Evolutionary conservation across 345 rosid species (phyloP).

Genomic region (Euphorbia lathyris): DNA sequence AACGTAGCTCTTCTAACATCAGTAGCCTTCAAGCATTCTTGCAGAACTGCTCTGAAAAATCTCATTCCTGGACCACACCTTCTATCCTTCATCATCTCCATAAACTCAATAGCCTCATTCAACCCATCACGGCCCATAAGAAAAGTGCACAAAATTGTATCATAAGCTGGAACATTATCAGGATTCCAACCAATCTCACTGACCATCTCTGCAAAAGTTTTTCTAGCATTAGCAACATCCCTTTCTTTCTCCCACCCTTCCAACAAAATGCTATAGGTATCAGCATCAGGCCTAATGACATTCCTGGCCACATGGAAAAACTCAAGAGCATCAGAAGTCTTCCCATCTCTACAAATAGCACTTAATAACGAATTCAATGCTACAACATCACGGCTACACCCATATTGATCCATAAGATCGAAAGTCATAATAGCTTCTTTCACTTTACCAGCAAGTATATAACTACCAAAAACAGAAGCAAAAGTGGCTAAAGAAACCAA

Average conservation of each 20-base stretch:
- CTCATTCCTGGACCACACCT: slow-evolving; percentile 46
- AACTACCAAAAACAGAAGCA: slow-evolving; percentile 62
- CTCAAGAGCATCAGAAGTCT: slow-evolving; percentile 35
- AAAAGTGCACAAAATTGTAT: slow-evolving; percentile 43
- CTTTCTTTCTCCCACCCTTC: slow-evolving; percentile 67
- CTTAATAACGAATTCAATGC: slow-evolving; percentile 61
- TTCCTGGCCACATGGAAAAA: slow-evolving; percentile 36
- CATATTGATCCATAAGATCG: slow-evolving; percentile 56
- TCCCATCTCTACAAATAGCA: slow-evolving; percentile 60
- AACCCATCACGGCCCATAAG: slow-evolving; percentile 41
- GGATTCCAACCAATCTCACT: slow-evolving; percentile 56
- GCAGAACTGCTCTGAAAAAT: slow-evolving; percentile 36
- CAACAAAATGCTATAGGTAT: slow-evolving; percentile 50
- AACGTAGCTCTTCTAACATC: slow-evolving; percentile 38
- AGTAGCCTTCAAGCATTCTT: slow-evolving; percentile 27
- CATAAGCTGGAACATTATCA: slow-evolving; percentile 47
- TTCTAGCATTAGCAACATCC: slow-evolving; percentile 29
- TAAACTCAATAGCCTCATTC: slow-evolving; percentile 32
- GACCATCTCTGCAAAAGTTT: slow-evolving; percentile 46
- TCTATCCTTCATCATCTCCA: slow-evolving; percentile 30
- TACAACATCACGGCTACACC: slow-evolving; percentile 34
- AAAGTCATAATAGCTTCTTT: slow-evolving; percentile 46
- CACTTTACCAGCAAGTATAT: slow-evolving; percentile 36
- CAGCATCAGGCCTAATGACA: slow-evolving; percentile 43
- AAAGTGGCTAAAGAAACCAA: slow-evolving; percentile 58